These are phyloP conservation scores for Microsporum audouinii DNA, from an alignment of 2,329 filamentous ascomycete genomes.

Conservation along the genomic window DNA sequence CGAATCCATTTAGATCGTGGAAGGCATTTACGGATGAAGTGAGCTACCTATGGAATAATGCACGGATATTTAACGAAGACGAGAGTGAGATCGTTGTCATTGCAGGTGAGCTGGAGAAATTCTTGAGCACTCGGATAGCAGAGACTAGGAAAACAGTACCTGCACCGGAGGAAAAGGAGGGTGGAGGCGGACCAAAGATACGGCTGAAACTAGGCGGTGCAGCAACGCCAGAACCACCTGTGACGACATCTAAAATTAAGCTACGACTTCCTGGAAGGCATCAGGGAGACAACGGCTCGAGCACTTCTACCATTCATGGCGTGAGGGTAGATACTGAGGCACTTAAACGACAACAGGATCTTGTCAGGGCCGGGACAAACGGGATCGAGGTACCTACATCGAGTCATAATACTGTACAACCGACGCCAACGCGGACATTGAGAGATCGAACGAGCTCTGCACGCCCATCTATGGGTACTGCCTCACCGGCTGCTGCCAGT, in stretches of 20 bases:
- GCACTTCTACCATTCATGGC: slow-evolving; percentile 30
- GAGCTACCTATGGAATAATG: slow-evolving; percentile 76
- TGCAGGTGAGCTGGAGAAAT: slow-evolving; percentile 61
- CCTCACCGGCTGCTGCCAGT: background rate
- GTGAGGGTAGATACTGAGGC: slow-evolving; percentile 46
- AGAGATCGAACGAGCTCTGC: slow-evolving; percentile 21
- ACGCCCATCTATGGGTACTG: background rate
- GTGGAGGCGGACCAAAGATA: slow-evolving; percentile 53
- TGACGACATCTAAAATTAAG: slow-evolving; percentile 49
- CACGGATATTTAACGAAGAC: slow-evolving; percentile 82
- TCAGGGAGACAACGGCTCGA: slow-evolving; percentile 37
- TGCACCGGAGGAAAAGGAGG: slow-evolving; percentile 43
- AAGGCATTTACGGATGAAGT: slow-evolving; percentile 67
- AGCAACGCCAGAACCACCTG: slow-evolving; percentile 30
- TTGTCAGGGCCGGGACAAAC: slow-evolving; percentile 39
- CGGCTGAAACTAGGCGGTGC: slow-evolving; percentile 58
- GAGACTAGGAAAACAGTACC: slow-evolving; percentile 61
- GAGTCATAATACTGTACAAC: slow-evolving; percentile 11
- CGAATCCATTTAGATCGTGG: slow-evolving; percentile 59
- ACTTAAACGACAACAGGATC: slow-evolving; percentile 41
- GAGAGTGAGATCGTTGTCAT: slow-evolving; percentile 71
- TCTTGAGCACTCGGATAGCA: slow-evolving; percentile 56
- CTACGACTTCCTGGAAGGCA: slow-evolving; percentile 55
- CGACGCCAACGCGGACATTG: slow-evolving; percentile 24
- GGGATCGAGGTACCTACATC: slow-evolving; percentile 11